Evolutionary conservation across 345 rosid genomes (phyloP), one percentile per base, ranked within the genome.

Genomic region (Adansonia digitata): DNA sequence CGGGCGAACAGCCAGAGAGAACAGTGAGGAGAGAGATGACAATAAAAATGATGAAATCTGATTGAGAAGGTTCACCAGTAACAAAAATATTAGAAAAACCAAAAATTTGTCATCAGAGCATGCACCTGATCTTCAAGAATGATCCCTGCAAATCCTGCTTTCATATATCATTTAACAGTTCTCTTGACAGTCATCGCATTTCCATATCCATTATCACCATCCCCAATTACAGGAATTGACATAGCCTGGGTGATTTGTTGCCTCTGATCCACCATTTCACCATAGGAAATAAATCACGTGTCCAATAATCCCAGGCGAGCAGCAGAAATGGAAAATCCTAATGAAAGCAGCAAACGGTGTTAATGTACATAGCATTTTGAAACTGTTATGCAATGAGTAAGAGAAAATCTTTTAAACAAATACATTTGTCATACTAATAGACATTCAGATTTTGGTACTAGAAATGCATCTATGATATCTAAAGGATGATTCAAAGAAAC

Each of bases 251-350:
- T 90, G 69, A 94, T 94, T 53, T 83, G 94, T 61, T 66, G 86
- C 69, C 97, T 93, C 74, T 94, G 97, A 81, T 94, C 97, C 73
- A 94, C 70, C 96, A 94, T 90, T 85, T 94, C 98, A 53, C 96
- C 98, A 72, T 88, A 94, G 39, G 97, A 94, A 72, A 94, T 73
- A 42, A 88, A 82, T 35, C 92, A 93, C 24, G 86, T 84, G 82
- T 90, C 94, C 2, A 92, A 93, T 74, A 87, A 83, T 49, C 88
- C 97, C 89, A 92, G 17, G 78, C 93, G 77, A 40, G 92, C 89
- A 6, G 94, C 97, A 2, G 98, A 90, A 78, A 92, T 85, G 35
- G 98, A 92, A 83, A 92, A 89, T 51, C 94, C 97, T 92, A 84
- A 62, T 9, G 60, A 72, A 83, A 34, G 65, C 7, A 78, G 45